Evolutionary conservation across 2,329 filamentous ascomycete species (phyloP).

Genomic region (Colletotrichum liriopes): DNA sequence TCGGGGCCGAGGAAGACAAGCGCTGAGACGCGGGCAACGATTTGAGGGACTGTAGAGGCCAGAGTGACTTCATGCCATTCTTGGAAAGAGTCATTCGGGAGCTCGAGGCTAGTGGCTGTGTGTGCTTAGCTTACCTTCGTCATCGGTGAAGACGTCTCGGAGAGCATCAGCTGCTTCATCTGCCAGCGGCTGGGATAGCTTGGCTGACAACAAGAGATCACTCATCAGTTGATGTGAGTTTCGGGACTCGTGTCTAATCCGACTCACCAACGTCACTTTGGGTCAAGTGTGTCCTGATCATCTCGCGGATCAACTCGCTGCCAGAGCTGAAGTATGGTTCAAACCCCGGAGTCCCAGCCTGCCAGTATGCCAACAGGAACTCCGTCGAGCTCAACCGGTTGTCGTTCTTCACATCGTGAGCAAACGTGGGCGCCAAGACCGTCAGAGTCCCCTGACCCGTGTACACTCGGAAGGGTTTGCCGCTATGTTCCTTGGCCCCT

Average conservation of each 20-base stretch:
- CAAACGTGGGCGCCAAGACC: conserved; percentile 14
- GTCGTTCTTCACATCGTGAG: conserved; percentile 24
- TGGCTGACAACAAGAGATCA: not conserved
- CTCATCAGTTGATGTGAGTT: no score
- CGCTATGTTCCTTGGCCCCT: conserved; percentile 17
- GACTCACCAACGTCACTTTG: conserved; percentile 26
- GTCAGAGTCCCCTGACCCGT: conserved; percentile 30
- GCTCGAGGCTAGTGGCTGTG: not conserved
- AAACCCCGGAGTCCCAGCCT: conserved; percentile 24
- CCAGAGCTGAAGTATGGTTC: conserved; percentile 32
- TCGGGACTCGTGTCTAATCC: not conserved
- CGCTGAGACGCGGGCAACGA: conserved; percentile 66
- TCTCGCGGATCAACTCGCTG: conserved; percentile 29
- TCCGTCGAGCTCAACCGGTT: conserved; percentile 23
- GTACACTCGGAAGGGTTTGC: conserved; percentile 30
- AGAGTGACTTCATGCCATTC: conserved; percentile 42
- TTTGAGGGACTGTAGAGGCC: conserved; percentile 16
- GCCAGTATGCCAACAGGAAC: conserved; percentile 37
- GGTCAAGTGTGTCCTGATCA: conserved; percentile 21
- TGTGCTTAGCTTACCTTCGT: conserved; percentile 6
- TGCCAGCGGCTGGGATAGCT: conserved; percentile 17
- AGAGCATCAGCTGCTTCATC: conserved; percentile 20
- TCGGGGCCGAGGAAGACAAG: conserved; percentile 63
- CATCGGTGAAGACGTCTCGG: conserved; percentile 14
- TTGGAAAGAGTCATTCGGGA: conserved; percentile 39